These are phyloP conservation scores for Xerocomus amazonicus DNA, from an alignment of 1,284 basidiomycete genomes.

Conservation along the genomic window DNA sequence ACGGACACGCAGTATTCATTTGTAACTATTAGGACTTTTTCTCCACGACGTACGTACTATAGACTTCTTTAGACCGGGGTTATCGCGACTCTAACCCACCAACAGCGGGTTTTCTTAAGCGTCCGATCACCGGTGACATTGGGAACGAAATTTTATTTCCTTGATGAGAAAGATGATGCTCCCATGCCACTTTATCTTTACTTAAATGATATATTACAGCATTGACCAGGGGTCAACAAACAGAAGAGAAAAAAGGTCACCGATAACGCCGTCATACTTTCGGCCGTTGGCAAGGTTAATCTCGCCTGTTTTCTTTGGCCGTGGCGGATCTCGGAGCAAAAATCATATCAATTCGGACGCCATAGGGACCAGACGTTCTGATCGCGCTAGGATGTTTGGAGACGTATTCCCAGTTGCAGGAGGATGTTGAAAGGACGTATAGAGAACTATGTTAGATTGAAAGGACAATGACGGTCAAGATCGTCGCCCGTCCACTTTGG, in stretches of 20 bases:
- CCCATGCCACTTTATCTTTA: slow-evolving; percentile 19
- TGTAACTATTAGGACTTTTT: slow-evolving; percentile 10
- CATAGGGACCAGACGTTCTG: neutral
- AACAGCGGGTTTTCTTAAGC: slow-evolving; percentile 14
- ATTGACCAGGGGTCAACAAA: slow-evolving; percentile 8
- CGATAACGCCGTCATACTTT: slow-evolving; percentile 15
- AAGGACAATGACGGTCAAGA: slow-evolving; percentile 6
- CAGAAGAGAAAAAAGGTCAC: slow-evolving; percentile 6
- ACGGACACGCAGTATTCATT: slow-evolving; percentile 6
- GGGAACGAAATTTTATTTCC: slow-evolving; percentile 14
- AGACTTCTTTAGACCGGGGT: slow-evolving; percentile 10
- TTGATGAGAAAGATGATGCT: slow-evolving; percentile 11
- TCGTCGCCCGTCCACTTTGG: slow-evolving; percentile 22
- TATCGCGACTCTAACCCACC: slow-evolving; percentile 11
- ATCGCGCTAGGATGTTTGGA: too few species aligned
- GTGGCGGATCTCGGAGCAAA: slow-evolving; percentile 17
- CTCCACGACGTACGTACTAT: slow-evolving; percentile 22
- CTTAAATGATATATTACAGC: slow-evolving; percentile 24
- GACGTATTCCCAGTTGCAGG: too few species aligned
- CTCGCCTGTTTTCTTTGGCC: slow-evolving; percentile 13
- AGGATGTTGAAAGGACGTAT: too few species aligned
- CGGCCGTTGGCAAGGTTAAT: slow-evolving; percentile 26
- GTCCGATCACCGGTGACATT: slow-evolving; percentile 22
- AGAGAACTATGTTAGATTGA: neutral
- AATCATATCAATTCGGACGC: neutral